Evolutionary conservation across 768 basidiomycete genomes (phyloP), one percentile per base, ranked within the genome.

Genomic region (Lyophyllum atratum): DNA sequence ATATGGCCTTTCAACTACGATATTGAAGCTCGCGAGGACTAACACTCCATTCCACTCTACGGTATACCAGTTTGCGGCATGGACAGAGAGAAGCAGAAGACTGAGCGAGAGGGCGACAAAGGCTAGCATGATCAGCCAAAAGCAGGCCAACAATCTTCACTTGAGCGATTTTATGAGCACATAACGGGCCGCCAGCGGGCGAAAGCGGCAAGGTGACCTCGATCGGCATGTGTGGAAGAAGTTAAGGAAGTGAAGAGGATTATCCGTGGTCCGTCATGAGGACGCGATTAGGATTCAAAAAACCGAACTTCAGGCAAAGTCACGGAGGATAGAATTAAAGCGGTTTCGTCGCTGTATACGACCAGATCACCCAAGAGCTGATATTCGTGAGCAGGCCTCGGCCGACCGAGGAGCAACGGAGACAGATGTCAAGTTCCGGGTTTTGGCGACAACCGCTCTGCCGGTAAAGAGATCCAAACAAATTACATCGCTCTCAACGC

Each of bases 21-120:
- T 19, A 26, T 12, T 9, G 12, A 46, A 7, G 7, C 22, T 22
- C 10, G 33, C 7, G 34, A 40, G 17, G 51, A 59, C 55, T 39
- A 6, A 67, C 66, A 57, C 37, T n/a, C 62, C 67, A 52, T 67
- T 62, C 67, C 67, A 68, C 59, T 68, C 67, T 12, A 67, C 66
- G 11, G 67, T 68, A 55, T 66, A 68, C 67, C 67, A 68, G 51
- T 66, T 49, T 1, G 59, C 62, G 11, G 62, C 67, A 21, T 31
- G 56, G n/a, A 60, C 66, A 34, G 33, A 47, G 24, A 60, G 49
- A 44, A 58, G 45, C 22, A 63, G 22, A 33, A 56, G 12, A 50
- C 54, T 42, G 17, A 61, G 28, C 52, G 37, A 44, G 40, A 58
- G 28, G 29, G 42, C 25, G 21, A 59, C 21, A 24, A 52, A 51